Evolutionary conservation across 73 alveolate genomes (phyloP).

Genomic region (Symbiodinium natans): DNA sequence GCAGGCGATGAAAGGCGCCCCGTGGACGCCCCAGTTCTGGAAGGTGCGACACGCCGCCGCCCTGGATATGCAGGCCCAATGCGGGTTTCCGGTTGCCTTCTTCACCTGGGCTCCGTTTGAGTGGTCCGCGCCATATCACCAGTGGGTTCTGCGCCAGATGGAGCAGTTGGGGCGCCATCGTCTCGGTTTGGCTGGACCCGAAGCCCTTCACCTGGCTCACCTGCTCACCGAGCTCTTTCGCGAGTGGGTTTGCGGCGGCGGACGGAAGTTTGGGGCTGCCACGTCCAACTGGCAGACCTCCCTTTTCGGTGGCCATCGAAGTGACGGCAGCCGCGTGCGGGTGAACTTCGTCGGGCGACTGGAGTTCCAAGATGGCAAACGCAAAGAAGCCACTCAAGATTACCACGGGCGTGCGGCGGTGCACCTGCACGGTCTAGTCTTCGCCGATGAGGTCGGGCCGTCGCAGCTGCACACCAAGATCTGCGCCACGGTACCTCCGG

Average conservation of each 20-base stretch:
- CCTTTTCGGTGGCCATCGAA: neutral
- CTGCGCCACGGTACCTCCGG: neutral
- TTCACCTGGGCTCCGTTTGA: conserved; percentile 60
- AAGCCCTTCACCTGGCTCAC: conserved; percentile 13
- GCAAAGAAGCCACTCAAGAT: conserved; percentile 23
- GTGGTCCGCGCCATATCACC: conserved; percentile 40
- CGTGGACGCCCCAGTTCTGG: conserved; percentile 60
- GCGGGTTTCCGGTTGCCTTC: neutral
- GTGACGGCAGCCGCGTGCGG: neutral
- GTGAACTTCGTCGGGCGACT: conserved; percentile 52
- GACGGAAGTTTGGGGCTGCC: neutral
- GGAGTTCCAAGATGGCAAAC: conserved; percentile 74
- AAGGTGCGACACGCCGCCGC: neutral
- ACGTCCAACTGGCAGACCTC: neutral
- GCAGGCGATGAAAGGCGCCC: conserved; percentile 24
- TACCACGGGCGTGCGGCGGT: conserved; percentile 48
- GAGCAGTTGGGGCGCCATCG: conserved; percentile 1
- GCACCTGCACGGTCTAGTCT: neutral
- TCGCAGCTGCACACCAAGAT: neutral
- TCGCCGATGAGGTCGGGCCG: neutral
- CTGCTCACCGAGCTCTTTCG: conserved; percentile 15
- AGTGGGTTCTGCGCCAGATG: conserved; percentile 19
- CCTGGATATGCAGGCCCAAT: conserved; percentile 1
- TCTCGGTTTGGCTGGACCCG: neutral
- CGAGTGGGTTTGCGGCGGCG: conserved; percentile 53